These are phyloP conservation scores for Gautieria morchelliformis DNA, from an alignment of 768 basidiomycete species.

Conservation along the genomic window DNA sequence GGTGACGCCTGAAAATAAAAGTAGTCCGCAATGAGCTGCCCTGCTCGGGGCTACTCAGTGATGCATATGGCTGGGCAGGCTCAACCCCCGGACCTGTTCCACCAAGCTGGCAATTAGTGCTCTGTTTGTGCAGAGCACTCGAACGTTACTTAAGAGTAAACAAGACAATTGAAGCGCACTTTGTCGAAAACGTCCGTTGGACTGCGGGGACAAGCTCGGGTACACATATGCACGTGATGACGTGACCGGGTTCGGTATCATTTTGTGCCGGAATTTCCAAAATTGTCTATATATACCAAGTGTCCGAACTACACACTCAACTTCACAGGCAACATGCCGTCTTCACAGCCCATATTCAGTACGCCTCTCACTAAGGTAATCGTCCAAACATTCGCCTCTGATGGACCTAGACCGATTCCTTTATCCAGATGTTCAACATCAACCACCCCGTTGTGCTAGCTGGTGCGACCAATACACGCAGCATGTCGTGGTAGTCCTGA, in stretches of 20 bases:
- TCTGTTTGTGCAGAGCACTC: no score
- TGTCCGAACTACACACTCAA: neutral
- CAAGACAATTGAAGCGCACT: no score
- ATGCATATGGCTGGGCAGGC: no score
- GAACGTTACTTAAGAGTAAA: no score
- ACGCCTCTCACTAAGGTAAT: conserved; percentile 54
- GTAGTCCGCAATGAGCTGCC: no score
- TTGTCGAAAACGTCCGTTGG: no score
- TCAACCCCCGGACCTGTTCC: no score
- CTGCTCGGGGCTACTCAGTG: no score
- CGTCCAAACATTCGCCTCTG: neutral
- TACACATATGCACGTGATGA: no score
- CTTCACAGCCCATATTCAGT: conserved; percentile 53
- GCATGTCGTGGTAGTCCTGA: neutral
- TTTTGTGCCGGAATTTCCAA: neutral
- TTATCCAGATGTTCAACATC: conserved; percentile 48
- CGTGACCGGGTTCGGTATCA: neutral
- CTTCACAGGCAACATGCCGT: conserved; percentile 41
- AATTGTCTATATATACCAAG: neutral
- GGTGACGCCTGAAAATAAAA: no score
- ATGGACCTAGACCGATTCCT: neutral
- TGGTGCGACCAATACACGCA: conserved; percentile 25
- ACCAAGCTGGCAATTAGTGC: no score
- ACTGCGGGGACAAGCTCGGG: no score
- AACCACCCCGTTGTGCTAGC: conserved; percentile 82